Percentiles rank a stretch among this genome's conserved stretches.
These are phyloP conservation scores for Plantago elongata DNA, from an alignment of 257 asterid genomes.

Conservation along the genomic window DNA sequence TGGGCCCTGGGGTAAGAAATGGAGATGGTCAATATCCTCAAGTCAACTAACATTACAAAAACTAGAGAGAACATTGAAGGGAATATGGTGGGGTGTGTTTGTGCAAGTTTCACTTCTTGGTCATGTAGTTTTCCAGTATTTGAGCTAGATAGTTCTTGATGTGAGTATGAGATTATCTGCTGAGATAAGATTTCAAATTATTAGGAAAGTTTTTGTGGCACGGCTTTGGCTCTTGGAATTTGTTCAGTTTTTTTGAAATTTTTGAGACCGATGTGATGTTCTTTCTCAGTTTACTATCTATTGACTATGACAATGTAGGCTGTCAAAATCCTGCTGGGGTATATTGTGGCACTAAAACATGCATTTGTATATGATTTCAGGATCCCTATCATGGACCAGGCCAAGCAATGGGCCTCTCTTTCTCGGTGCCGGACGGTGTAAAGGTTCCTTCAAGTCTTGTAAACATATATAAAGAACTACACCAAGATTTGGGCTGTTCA, in stretches of 20 bases:
- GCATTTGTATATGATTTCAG: constrained; percentile 27
- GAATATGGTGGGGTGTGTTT: no score
- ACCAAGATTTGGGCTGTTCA: constrained; percentile 76
- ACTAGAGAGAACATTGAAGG: no score
- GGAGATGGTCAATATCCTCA: no score
- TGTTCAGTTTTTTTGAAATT: background rate
- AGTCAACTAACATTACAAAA: no score
- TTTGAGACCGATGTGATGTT: no score
- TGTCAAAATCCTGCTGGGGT: background rate
- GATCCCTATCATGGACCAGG: constrained; percentile 99
- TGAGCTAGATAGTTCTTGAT: no score
- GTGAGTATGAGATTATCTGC: no score
- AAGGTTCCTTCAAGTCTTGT: constrained; percentile 86
- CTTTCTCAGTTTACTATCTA: no score
- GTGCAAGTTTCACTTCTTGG: no score
- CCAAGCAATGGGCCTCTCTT: constrained; percentile 99
- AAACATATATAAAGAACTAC: constrained; percentile 88
- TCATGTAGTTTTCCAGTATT: no score
- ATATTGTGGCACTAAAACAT: background rate
- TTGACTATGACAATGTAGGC: no score
- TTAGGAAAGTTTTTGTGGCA: background rate
- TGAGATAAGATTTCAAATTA: background rate
- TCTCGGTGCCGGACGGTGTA: constrained; percentile 81
- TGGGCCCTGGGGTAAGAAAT: no score
- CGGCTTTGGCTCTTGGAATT: background rate